Base-by-base conservation (phyloP, 306 rosid species). In the Pterocarpus santalinus region DNA sequence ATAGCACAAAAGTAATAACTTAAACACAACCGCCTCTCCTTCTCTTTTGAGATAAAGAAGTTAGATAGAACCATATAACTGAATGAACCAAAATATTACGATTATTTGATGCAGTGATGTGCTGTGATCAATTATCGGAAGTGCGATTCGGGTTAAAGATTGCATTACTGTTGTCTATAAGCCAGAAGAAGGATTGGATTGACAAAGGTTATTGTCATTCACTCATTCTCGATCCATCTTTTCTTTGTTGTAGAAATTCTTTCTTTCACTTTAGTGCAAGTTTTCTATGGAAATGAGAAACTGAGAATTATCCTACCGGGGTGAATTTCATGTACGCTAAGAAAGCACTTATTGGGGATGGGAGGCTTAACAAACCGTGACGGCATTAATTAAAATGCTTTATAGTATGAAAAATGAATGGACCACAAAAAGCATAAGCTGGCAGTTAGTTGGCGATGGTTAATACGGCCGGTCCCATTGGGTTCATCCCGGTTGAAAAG, bases 381-480 rank as follows among this genome's bases (percentile, higher is more conserved):
- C 33, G 5, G 71, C 81, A 87, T 72, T 83, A 77, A 80, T 43
- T 83, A 76, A 36, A 34, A 30, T 14, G 17, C 58, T 52, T n/a
- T 14, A 49, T 15, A 52, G 58, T 28, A 8, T 49, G 61, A 15
- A 53, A 7, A 1, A 38, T 43, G 22, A 17, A 15, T 73, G 86
- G 88, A 81, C 85, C 81, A 82, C 76, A 38, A 2, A 36, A 36
- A 32, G 43, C 62, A 65, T 49, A 51, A 49, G 89, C 80, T 76
- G 86, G 88, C 44, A 65, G 67, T 82, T 83, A 0, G 89, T 86
- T 83, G 92, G 30, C 77, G 78, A 8, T 75, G 32, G 85, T 89
- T 70, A 89, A 75, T 80, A 65, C 65, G 22, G 22, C 85, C 84
- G 92, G 91, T 53, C 92, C 92, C 76, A 28, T 3, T 8, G 30